Evolutionary conservation across 768 basidiomycete genomes (phyloP), one percentile per base, ranked within the genome.

Genomic region (Trametes gibbosa): DNA sequence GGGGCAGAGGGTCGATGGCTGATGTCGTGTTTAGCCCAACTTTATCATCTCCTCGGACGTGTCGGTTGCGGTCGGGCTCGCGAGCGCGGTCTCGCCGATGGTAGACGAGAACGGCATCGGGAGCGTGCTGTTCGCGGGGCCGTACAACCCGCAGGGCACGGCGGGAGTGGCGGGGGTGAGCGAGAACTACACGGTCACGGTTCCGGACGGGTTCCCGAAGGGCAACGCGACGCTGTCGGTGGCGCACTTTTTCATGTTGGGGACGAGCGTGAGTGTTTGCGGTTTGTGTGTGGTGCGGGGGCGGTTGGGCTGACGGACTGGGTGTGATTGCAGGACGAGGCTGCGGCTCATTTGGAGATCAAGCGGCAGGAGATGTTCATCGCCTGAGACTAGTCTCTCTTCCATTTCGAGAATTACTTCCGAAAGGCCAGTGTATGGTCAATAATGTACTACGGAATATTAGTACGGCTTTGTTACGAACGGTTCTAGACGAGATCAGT

Each of bases 11-110:
- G 47, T 49, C 21, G 32, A 50, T 27, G 47, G 39, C 49, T 10
- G 21, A 40, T 3, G 23, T 25, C 27, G 37, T 13, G n/a, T n/a
- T 3, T 47, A 73, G 66, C 66, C 65, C 62, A 66, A 66, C 19
- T 66, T 73, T 10, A 66, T 69, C 3, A 54, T 63, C 49, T 71
- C 71, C 8, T 50, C 59, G 9, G 74, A 77, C 39, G 72, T 75
- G 19, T 72, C 68, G 8, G 51, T 75, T 29, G 72, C 72, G 42
- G 73, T 77, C 51, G 69, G 67, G 0, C 50, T 72, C 32, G 29
- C 53, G 25, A 56, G 63, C 24, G 65, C 13, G 49, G 62, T 13
- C 34, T 56, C 40, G 63, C 58, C 47, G 5, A 4, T 10, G 29
- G 29, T 32, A 10, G 29, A 39, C 56, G 45, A 21, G 62, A 29